A percentile compares a stretch with the other conserved stretches of the same genome.
These are phyloP conservation scores for Agroathelia rolfsii DNA, from an alignment of 1,284 basidiomycete genomes.

Conservation along the genomic window DNA sequence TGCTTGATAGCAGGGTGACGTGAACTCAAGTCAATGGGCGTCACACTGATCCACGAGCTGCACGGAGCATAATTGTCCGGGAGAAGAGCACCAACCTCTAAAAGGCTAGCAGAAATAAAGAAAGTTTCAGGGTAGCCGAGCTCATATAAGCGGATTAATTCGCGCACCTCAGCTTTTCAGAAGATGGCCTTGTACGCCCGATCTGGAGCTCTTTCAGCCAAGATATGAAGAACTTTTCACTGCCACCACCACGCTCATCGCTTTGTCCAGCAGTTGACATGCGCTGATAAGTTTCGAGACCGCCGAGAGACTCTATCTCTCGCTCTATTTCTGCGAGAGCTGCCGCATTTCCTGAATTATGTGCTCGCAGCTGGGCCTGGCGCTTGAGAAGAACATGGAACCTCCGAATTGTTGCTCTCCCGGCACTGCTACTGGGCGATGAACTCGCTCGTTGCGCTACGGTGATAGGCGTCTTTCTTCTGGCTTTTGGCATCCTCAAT, in stretches of 20 bases:
- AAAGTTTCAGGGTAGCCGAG: slow-evolving; percentile 1
- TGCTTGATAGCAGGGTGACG: slow-evolving; percentile 69
- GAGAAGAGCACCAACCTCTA: slow-evolving; percentile 81
- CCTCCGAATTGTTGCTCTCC: slow-evolving; percentile 52
- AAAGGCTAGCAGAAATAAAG: slow-evolving; percentile 36
- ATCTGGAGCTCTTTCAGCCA: slow-evolving; percentile 60
- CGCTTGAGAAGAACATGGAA: slow-evolving; percentile 64
- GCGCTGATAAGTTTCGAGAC: slow-evolving; percentile 67
- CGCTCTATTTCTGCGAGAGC: slow-evolving; percentile 41
- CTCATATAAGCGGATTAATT: slow-evolving; percentile 7
- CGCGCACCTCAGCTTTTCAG: slow-evolving; percentile 32
- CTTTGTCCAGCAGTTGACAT: slow-evolving; percentile 78
- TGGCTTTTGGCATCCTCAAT: slow-evolving; percentile 36
- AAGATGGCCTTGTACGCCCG: slow-evolving; percentile 21
- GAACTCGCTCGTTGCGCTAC: too few relatives aligned
- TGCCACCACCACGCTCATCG: slow-evolving; percentile 74
- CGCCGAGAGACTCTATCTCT: slow-evolving; percentile 62
- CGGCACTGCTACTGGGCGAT: slow-evolving; percentile 29
- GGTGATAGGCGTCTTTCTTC: slow-evolving; percentile 32
- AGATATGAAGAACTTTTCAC: slow-evolving; percentile 63
- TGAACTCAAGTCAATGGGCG: slow-evolving; percentile 74
- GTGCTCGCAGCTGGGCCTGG: slow-evolving; percentile 32
- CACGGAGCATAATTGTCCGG: slow-evolving; percentile 70
- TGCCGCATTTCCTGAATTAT: slow-evolving; percentile 15
- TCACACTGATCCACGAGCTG: slow-evolving; percentile 59